phyloP scores from a whole-genome alignment of 371 early-diverging fungal species.

The Capillidium rhysosporum region DNA sequence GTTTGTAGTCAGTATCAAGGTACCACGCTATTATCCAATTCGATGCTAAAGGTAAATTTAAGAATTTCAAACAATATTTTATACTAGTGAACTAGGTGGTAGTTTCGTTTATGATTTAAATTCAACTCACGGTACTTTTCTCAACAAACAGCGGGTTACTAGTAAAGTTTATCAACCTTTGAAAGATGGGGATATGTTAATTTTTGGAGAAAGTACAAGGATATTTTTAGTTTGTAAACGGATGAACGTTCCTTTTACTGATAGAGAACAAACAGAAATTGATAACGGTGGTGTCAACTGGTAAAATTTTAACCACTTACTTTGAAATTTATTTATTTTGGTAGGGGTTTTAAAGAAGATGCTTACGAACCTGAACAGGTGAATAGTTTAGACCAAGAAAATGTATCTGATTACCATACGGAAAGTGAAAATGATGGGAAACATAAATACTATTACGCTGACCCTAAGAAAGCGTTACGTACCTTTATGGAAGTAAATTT shows the following conservation, averaged over 20 bases:
- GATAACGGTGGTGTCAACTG: not conserved
- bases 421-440: not conserved
- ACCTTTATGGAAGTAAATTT: not conserved
- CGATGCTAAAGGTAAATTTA: not conserved
- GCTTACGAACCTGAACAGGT: not conserved
- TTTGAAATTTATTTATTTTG: not conserved
- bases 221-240: not conserved
- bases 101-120: not conserved
- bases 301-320: not conserved
- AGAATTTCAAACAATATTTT: not conserved
- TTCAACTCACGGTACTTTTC: conserved; percentile 1
- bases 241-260: not conserved
- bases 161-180: not conserved
- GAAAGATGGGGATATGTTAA: not conserved
- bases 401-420: not conserved
- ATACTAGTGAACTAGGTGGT: not conserved
- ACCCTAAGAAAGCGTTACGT: conserved; percentile 2
- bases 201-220: conserved; percentile 1
- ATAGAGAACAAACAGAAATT: not conserved
- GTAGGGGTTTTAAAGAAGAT: not conserved
- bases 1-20: not conserved
- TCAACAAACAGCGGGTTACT: not conserved
- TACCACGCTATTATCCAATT: conserved; percentile 3
- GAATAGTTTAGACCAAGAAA: not conserved
- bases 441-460: not conserved